Base-by-base conservation (phyloP, 2,329 filamentous ascomycete genomes). In the Biscogniauxia mediterranea region DNA sequence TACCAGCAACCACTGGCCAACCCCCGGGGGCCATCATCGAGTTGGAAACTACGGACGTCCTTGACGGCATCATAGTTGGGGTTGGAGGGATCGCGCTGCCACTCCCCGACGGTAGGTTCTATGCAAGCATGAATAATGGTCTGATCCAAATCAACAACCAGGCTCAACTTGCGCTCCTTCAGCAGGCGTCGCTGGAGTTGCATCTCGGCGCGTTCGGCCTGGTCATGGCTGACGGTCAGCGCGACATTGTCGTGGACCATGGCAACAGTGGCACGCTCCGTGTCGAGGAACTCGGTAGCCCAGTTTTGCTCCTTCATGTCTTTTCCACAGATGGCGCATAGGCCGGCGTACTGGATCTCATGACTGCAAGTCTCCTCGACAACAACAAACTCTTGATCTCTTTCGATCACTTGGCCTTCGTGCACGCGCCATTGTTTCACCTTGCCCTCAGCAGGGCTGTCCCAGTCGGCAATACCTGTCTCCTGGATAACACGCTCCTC, bases 81-180 rank as follows among this genome's bases (percentile, higher is more conserved):
- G 69, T 96, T 97, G 3, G 86, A 83, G 23, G 89, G 86, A 74
- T 99, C 93, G 55, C 87, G 84, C 80, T 96, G 91, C 95, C 95
- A 99, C 75, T 99, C 94, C 65, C 89, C 93, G 58, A 99, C 89
- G 0, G 95, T 99, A 6, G 93, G 94, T 69, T 99, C 95, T 71
- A 98, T 96, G 64, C 93, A 97, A 25, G 95, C 95, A 76, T 99
- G 95, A 68, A 99, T 99, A 71, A 99, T 95, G 60, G 95, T 99
- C 80, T 98, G 94, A 74, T 99, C 95, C 58, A 99, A 82, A 81
- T 99, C 95, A 69, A 99, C 95, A 25, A 99, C 95, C 52, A 99
- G 83, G 53, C 91, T 96, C 52, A 99, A 84, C 78, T 96, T 97
- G 68, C 90, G 87, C 64, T 90, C 86, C 61, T 88, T 83, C 52